Percentiles rank a stretch among this genome's conserved stretches.
Conservation (phyloP, 805 yeast genomes). For the Torulaspora microellipsoides region DNA sequence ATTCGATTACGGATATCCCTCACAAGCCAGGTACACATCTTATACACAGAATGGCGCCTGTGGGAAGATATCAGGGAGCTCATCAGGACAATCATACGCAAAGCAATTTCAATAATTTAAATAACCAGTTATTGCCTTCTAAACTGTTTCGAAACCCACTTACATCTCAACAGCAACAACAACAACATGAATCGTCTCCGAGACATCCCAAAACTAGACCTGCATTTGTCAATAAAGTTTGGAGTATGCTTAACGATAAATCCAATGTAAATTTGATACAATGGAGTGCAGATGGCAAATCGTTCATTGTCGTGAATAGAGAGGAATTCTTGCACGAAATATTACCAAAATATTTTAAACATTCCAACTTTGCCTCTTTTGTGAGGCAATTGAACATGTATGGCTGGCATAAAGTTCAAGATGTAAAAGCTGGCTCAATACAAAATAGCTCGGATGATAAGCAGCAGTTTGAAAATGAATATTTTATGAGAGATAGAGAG, state of each 20-base stretch:
- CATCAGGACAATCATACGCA: constrained; percentile 2
- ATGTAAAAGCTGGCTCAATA: constrained; percentile 71
- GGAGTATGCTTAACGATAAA: constrained; percentile 92
- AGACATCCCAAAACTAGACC: constrained; percentile 54
- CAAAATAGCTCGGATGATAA: constrained; percentile 63
- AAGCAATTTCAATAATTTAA: neutral
- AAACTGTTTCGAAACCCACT: constrained; percentile 12
- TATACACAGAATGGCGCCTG: constrained; percentile 16
- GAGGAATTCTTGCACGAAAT: constrained; percentile 78
- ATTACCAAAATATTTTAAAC: constrained; percentile 90
- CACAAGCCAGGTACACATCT: constrained; percentile 13
- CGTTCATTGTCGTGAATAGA: constrained; percentile 78
- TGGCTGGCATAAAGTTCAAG: constrained; percentile 99
- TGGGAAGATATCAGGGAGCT: constrained; percentile 13
- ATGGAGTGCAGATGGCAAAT: constrained; percentile 83
- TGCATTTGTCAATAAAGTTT: constrained; percentile 86
- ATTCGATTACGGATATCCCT: neutral
- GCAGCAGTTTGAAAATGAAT: constrained; percentile 84
- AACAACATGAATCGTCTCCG: constrained; percentile 5
- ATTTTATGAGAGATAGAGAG: constrained; percentile 71
- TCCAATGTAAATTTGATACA: constrained; percentile 63
- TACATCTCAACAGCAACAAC: constrained; percentile 4
- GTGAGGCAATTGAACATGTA: constrained; percentile 97
- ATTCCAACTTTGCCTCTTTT: constrained; percentile 90
- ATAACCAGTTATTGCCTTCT: constrained; percentile 14